Base-by-base conservation (phyloP, 2,329 filamentous ascomycete genomes). In the Fusarium zealandicum region DNA sequence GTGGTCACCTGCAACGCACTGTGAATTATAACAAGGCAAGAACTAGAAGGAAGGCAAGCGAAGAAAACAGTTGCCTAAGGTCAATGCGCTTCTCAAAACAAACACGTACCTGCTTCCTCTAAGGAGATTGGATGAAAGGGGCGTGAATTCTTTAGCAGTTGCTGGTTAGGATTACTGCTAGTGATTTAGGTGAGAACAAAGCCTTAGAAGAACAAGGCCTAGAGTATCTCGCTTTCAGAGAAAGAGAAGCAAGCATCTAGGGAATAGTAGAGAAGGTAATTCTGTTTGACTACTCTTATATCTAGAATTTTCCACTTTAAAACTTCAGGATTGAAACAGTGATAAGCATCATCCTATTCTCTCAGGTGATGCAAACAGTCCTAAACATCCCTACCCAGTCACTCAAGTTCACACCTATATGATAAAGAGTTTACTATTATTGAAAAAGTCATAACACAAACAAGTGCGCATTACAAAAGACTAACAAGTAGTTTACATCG, bases 131-230 rank as follows among this genome's bases (percentile, higher is more conserved):
- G 30, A 36, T 14, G 3, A 13, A 14, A 41, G 39, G 31, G 33
- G 13, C 45, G 54, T 47, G 31, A 45, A 33, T 18, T 13, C 7
- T 30, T n/a, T 37, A 35, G 31, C 28, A 14, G 39, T 37, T 54
- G 40, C 36, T 49, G 57, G 54, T 14, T 62, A 18, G 18, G 16
- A 43, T 31, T 58, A 59, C 49, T 51, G 59, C 27, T 41, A 37
- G 51, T 39, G 22, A 41, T 31, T 36, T 1, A 12, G 32, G 25
- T 12, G 16, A 40, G 14, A 3, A 22, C 16, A 7, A 37, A 47
- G 17, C 27, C 33, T 47, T 39, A 39, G 27, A 35, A 30, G 22
- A 25, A 45, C 10, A 9, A 16, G 28, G 3, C 12, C 13, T 3
- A 18, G 16, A 7, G 4, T 2, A 32, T 13, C 8, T 20, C 25